Base-by-base conservation (phyloP, 352 stramenopile species). In the Phytopythium ostracodes region DNA sequence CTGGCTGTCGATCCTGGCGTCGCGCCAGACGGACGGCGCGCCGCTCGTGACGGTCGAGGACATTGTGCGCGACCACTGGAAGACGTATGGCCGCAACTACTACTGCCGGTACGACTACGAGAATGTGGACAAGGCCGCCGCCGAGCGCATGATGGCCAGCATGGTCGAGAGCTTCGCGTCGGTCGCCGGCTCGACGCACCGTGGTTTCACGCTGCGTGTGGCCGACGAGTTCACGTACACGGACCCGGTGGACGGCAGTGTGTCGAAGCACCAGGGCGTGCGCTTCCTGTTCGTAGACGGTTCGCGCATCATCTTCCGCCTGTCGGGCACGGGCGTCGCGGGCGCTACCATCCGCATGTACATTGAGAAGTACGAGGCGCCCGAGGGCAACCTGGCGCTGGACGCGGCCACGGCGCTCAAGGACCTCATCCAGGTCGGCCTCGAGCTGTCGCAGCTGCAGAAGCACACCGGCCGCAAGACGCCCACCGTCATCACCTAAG, bases 41-140 rank as follows among this genome's bases (percentile, higher is more conserved):
- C 87, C 92, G 62, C 83, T 99, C 33, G 91, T 99, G 49, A 86
- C 78, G 14, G 96, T 99, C n/a, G 84, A 97, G 65, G 95, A 99
- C 59, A 95, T 99, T 70, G 94, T 99, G 8, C 87, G 82, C 24
- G 86, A 88, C 47, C 96, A 99, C 85, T 99, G 97, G 97, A 81
- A 84, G 42, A 94, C 97, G 67, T 99, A 96, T 72, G 98, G 98
- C 58, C 85, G 98, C 64, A 98, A 99, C 83, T 99, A 98, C 81
- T 99, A 99, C 81, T 98, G 91, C 75, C 93, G 97, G 62, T 99
- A 99, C 77, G 97, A 99, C 79, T 99, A 99, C 72, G 98, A 99
- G 83, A 98, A 97, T 60, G 91, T 99, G 49, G 94, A 99, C 70
- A 95, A 95, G 79, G 69, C 79, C 5, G 79, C 74, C 6, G 84